Evolutionary conservation across 352 stramenopile genomes (phyloP), one percentile per base, ranked within the genome.

Genomic region (Albugo laibachii): DNA sequence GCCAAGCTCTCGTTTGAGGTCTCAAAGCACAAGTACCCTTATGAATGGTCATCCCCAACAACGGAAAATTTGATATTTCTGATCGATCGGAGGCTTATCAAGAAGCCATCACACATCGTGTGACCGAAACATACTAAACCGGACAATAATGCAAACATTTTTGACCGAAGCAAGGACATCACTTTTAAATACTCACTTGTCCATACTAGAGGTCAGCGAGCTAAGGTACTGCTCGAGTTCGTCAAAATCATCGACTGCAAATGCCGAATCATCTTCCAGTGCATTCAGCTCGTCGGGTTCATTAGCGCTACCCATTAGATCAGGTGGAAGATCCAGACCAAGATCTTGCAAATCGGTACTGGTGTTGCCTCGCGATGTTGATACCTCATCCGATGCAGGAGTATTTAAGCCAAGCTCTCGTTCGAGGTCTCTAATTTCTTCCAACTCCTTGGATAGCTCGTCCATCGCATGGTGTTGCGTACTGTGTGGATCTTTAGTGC

Each of bases 171-270:
- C n/a, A n/a, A n/a, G n/a, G n/a, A n/a, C n/a, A n/a, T n/a, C n/a
- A n/a, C n/a, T n/a, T n/a, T n/a, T n/a, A n/a, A n/a, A 31, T 31
- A 31, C 24, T 31, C 8, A 31, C 3, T 31, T 31, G 24, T 31
- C 24, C 24, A 31, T 31, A 31, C 8, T 31, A 31, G 24, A 31
- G 3, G 38, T 43, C 38, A 92, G 61, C 6, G 70, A 73, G 35
- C 73, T 92, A 42, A 92, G 59, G 52, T 92, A 92, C 51, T 92
- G 69, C 56, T 92, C 78, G 19, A 92, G 58, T 50, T 92, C 78
- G 35, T 88, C 78, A 57, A 92, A 92, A 65, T 92, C 73, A 51
- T 92, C 78, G 3, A 73, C 78, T 1, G 59, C 75, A 57, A 92
- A 88, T 61, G 65, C 62, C 4, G 86, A 57, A n/a, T 68, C 72